These are phyloP conservation scores for Pseudogymnoascus sp. DNA, from an alignment of 2,329 filamentous ascomycete genomes.

Conservation along the genomic window DNA sequence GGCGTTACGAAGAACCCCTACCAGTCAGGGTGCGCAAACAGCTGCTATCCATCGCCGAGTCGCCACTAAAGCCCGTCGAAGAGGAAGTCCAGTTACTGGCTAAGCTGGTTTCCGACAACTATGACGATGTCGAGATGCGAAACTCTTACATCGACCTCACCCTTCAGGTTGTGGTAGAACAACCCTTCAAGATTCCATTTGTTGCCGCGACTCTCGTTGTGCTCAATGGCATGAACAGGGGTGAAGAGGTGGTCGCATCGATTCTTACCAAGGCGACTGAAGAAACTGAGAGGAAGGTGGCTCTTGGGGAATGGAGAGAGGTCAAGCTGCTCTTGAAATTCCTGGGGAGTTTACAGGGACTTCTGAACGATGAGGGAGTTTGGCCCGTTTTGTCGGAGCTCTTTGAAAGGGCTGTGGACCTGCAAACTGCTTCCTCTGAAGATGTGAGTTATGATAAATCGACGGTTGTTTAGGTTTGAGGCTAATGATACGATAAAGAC, in stretches of 20 bases:
- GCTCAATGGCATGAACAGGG: slow-evolving; percentile 61
- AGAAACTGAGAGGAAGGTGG: slow-evolving; percentile 58
- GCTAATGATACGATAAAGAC: slow-evolving; percentile 38
- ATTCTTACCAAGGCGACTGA: slow-evolving; percentile 56
- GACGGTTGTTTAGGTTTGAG: neutral
- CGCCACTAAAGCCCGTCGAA: slow-evolving; percentile 66
- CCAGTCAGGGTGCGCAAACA: slow-evolving; percentile 68
- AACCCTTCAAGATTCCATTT: slow-evolving; percentile 97
- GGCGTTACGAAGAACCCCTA: slow-evolving; percentile 65
- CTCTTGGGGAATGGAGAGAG: slow-evolving; percentile 73
- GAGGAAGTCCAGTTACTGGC: slow-evolving; percentile 71
- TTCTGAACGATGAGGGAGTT: slow-evolving; percentile 75
- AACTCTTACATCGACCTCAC: slow-evolving; percentile 64
- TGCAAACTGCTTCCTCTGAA: slow-evolving; percentile 87
- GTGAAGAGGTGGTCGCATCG: slow-evolving; percentile 60
- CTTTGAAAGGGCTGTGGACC: slow-evolving; percentile 82
- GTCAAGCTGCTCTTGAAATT: slow-evolving; percentile 89
- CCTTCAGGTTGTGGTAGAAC: slow-evolving; percentile 73
- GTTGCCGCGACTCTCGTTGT: slow-evolving; percentile 75
- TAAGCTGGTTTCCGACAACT: slow-evolving; percentile 70
- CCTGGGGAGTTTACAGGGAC: slow-evolving; percentile 72
- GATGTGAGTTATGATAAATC: slow-evolving; percentile 55
- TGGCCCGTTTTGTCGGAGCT: slow-evolving; percentile 81
- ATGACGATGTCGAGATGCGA: slow-evolving; percentile 74
- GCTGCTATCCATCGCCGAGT: slow-evolving; percentile 73